Evolutionary conservation across 2,329 filamentous ascomycete genomes (phyloP).

Genomic region (Trichothecium roseum): DNA sequence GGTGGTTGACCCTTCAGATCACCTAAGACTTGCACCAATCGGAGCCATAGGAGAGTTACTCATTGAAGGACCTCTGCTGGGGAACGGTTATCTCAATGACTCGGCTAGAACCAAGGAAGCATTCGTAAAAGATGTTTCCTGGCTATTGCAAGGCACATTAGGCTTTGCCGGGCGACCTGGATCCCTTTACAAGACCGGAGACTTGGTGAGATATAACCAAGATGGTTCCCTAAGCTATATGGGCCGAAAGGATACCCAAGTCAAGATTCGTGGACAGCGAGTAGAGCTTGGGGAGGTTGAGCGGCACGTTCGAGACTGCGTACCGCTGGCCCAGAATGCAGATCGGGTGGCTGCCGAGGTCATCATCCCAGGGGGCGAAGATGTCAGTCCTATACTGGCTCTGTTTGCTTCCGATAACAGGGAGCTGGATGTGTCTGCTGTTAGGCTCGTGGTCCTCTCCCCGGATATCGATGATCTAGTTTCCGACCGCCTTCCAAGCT

Average conservation of each 20-base stretch:
- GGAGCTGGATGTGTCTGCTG: too few relatives aligned
- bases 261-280: conserved; percentile 29
- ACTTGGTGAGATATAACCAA: conserved; percentile 21
- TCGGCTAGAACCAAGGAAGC: conserved; percentile 10
- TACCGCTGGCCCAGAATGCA: conserved; percentile 18
- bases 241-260: conserved; percentile 42
- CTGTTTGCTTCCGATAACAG: too few relatives aligned
- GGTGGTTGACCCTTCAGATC: conserved; percentile 6
- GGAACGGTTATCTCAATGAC: conserved; percentile 12
- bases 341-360: conserved; percentile 32
- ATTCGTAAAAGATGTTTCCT: too few relatives aligned
- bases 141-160: too few relatives aligned
- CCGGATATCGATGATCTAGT: too few relatives aligned
- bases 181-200: conserved; percentile 22
- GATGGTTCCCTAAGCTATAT: conserved; percentile 22
- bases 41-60: conserved; percentile 22
- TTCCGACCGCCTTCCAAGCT: too few relatives aligned
- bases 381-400: neutral
- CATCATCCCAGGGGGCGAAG: conserved; percentile 15
- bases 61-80: conserved; percentile 15
- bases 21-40: conserved; percentile 27
- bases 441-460: too few relatives aligned
- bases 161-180: conserved; percentile 17
- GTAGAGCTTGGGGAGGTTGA: neutral
- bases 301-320: neutral